A percentile compares a stretch with the other conserved stretches of the same genome.
Conservation (phyloP, 371 early-diverging fungal species). For the Quaeritorhiza haematococci region DNA sequence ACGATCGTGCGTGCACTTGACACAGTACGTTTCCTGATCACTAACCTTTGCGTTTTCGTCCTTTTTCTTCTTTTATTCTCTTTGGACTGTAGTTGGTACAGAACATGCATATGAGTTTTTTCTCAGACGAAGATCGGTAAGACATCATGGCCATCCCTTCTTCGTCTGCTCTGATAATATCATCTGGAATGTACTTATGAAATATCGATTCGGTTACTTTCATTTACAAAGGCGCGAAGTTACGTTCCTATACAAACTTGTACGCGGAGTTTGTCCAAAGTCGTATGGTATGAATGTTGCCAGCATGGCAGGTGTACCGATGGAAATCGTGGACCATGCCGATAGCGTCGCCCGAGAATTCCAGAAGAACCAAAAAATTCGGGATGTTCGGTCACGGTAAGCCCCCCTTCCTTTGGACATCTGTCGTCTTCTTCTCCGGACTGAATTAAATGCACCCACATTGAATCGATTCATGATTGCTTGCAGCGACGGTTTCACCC, state of each 20-base stretch:
- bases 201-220: background rate
- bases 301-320: conserved; percentile 90
- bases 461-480: no score
- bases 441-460: no score
- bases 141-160: no score
- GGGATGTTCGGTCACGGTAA: no score
- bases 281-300: conserved; percentile 75
- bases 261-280: conserved; percentile 48
- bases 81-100: conserved; percentile 34
- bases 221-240: conserved; percentile 60
- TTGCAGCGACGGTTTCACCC: no score
- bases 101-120: conserved; percentile 69
- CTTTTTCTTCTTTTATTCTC: conserved; percentile 4
- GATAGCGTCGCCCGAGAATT: conserved; percentile 65
- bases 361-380: conserved; percentile 39
- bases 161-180: background rate
- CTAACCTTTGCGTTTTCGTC: no score
- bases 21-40: conserved; percentile 46
- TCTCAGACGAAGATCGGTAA: conserved; percentile 68
- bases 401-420: no score
- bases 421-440: no score
- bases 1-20: background rate
- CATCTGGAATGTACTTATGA: background rate
- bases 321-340: conserved; percentile 49
- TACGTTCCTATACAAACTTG: conserved; percentile 94